Conservation (phyloP, 139 green algal genomes). For the Medakamo hakoo region DNA sequence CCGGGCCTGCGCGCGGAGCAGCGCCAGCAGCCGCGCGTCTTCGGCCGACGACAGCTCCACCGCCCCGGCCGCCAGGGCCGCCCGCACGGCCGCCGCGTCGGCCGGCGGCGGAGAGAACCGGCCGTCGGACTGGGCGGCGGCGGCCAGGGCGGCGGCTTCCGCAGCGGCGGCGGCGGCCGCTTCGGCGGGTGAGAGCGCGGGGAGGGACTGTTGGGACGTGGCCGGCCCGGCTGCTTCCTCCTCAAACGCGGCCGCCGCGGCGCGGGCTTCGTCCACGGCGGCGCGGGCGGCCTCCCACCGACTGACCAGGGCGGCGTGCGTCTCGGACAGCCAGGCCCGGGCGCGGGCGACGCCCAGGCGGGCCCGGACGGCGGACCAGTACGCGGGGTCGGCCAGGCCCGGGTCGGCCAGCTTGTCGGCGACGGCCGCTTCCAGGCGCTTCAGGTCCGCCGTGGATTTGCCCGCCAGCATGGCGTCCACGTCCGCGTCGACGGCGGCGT, state of each 20-base stretch:
- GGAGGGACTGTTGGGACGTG: background rate
- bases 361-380: conserved; percentile 55
- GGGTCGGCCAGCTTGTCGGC: conserved; percentile 24
- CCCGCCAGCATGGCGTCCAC: conserved; percentile 51
- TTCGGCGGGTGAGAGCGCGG: background rate
- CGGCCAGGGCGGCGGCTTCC: background rate
- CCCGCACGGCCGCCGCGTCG: conserved; percentile 17
- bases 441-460: conserved; percentile 31
- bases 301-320: conserved; percentile 28
- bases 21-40: conserved; percentile 34
- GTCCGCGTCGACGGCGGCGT: conserved; percentile 44
- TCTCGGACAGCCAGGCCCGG: conserved; percentile 37
- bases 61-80: conserved; percentile 20
- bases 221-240: conserved; percentile 7
- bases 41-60: conserved; percentile 62
- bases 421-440: conserved; percentile 25
- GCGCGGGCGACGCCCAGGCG: conserved; percentile 34
- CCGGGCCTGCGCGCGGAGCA: conserved; percentile 43
- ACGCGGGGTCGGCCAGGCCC: conserved; percentile 43
- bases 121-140: conserved; percentile 13
- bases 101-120: conserved; percentile 45
- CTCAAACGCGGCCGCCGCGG: background rate
- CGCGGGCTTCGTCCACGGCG: conserved; percentile 1
- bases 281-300: conserved; percentile 10
- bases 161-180: background rate